phyloP scores from a whole-genome alignment of 805 yeast species.

The Suhomyces sp. region DNA sequence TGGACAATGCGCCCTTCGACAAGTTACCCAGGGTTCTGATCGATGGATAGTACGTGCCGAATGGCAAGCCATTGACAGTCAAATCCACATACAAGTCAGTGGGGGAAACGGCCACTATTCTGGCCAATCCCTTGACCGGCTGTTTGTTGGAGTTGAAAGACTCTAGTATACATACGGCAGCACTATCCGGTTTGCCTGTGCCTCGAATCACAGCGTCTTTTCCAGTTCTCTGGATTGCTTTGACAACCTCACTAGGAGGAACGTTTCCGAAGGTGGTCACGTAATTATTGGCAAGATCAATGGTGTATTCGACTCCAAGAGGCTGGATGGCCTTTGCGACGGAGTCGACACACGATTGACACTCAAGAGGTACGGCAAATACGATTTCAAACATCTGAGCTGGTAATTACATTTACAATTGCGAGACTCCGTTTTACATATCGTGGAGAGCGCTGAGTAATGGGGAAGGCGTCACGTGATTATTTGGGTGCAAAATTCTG shows the following conservation, averaged over 20 bases:
- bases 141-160: conserved; percentile 49
- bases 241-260: conserved; percentile 75
- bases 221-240: conserved; percentile 68
- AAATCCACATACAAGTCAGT: conserved; percentile 66
- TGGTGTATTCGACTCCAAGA: conserved; percentile 51
- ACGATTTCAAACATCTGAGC: conserved; percentile 51
- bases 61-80: conserved; percentile 68
- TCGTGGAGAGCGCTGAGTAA: not conserved
- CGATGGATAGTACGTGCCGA: conserved; percentile 66
- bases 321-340: conserved; percentile 52
- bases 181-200: conserved; percentile 79
- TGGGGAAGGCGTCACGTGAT: not conserved
- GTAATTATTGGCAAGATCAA: conserved; percentile 57
- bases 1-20: conserved; percentile 64
- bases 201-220: conserved; percentile 92
- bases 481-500: too few relatives aligned
- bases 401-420: too few relatives aligned
- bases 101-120: conserved; percentile 68
- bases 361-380: conserved; percentile 83
- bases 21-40: conserved; percentile 73
- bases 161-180: conserved; percentile 89
- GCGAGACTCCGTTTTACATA: not conserved
- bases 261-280: conserved; percentile 66
- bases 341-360: conserved; percentile 65
- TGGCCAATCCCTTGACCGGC: conserved; percentile 82